These are phyloP conservation scores for Ceratobasidium sp. DNA, from an alignment of 1,284 basidiomycete species.

Conservation along the genomic window DNA sequence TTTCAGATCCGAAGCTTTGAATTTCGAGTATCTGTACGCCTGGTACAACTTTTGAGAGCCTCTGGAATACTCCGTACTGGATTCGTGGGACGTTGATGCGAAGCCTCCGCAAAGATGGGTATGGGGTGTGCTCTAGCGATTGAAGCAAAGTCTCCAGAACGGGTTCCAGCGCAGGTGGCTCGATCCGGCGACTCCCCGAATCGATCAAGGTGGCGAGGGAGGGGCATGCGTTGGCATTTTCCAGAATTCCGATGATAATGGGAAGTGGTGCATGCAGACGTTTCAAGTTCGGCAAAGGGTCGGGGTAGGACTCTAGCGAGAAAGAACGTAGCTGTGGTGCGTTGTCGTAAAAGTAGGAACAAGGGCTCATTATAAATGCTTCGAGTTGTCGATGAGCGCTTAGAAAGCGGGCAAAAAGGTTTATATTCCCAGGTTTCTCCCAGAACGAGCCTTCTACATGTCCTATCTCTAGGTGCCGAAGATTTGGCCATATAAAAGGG, in stretches of 20 bases:
- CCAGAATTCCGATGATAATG: slow-evolving; percentile 10
- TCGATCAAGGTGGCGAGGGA: background rate
- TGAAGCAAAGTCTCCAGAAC: background rate
- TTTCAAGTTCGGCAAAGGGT: background rate
- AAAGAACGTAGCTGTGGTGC: background rate
- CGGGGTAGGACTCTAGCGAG: slow-evolving; percentile 5
- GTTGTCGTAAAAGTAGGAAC: background rate
- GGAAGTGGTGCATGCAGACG: background rate
- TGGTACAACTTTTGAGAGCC: background rate
- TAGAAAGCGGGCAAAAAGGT: slow-evolving; percentile 17
- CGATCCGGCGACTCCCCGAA: background rate
- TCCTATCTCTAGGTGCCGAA: background rate
- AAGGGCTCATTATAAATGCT: background rate
- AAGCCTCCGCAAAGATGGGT: background rate
- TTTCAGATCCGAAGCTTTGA: background rate
- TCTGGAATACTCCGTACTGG: background rate
- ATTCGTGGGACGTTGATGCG: background rate
- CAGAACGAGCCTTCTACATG: background rate
- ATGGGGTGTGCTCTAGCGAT: background rate
- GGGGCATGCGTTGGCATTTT: background rate
- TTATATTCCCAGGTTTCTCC: background rate
- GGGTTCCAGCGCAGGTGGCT: background rate
- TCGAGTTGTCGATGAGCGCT: slow-evolving; percentile 8
- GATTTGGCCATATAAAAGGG: slow-evolving; percentile 23
- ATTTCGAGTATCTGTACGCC: background rate